Percentiles rank a stretch among this genome's conserved stretches.
phyloP scores from a whole-genome alignment of 768 basidiomycete species.

The Multifurca ochricompacta region DNA sequence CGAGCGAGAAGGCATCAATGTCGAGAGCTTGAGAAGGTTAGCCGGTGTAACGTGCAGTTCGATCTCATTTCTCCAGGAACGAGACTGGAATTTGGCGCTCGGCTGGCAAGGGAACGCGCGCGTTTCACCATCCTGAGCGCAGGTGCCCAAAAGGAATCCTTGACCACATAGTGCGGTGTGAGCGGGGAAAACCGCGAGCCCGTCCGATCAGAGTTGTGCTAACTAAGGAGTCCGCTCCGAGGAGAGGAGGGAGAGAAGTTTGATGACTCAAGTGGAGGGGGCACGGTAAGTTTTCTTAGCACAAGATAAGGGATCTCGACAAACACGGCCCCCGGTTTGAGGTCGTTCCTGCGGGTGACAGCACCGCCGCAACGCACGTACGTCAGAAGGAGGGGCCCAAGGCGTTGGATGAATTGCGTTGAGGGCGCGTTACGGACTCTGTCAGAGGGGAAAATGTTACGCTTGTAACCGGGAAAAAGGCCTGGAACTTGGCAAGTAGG shows the following conservation, averaged over 20 bases:
- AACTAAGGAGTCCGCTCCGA: neutral
- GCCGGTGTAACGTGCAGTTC: slow-evolving; percentile 16
- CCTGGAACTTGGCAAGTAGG: slow-evolving; percentile 14
- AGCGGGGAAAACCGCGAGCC: slow-evolving; percentile 1
- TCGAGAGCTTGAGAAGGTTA: slow-evolving; percentile 18
- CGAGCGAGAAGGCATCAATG: slow-evolving; percentile 10
- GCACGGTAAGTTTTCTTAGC: neutral
- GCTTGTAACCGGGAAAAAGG: neutral
- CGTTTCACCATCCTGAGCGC: slow-evolving; percentile 13
- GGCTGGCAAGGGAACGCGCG: slow-evolving; percentile 20
- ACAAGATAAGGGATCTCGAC: slow-evolving; percentile 10
- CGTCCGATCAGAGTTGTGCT: slow-evolving; percentile 11
- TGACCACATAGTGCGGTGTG: slow-evolving; percentile 7
- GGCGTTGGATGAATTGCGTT: slow-evolving; percentile 4
- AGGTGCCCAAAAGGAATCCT: neutral
- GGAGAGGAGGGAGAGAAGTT: neutral
- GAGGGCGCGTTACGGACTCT: slow-evolving; percentile 6
- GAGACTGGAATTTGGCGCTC: slow-evolving; percentile 15
- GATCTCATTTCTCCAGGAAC: slow-evolving; percentile 19
- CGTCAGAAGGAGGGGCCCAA: slow-evolving; percentile 10
- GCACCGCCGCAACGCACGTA: slow-evolving; percentile 11
- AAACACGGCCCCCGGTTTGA: slow-evolving; percentile 9
- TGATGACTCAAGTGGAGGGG: slow-evolving; percentile 5
- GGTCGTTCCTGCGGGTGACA: slow-evolving; percentile 12
- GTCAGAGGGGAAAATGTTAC: neutral